Base-by-base conservation (phyloP, 2,329 filamentous ascomycete species). In the Fusarium mexicanum region DNA sequence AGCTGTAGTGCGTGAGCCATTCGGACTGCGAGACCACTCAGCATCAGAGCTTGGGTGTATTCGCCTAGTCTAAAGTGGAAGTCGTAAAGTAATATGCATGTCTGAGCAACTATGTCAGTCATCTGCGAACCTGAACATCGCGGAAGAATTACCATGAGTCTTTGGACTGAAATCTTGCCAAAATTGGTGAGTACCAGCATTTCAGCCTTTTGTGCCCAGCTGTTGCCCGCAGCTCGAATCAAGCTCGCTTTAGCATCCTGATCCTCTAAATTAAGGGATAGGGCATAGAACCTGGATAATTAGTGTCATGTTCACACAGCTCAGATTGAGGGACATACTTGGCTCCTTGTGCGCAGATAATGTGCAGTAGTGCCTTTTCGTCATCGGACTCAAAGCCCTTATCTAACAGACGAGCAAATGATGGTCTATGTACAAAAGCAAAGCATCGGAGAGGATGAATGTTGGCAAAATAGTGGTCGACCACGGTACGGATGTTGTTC, bases 1-100 rank as follows among this genome's bases (percentile, higher is more conserved):
- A 84, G 82, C 58, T 83, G 82, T 12, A 84, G 74, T n/a, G 83
- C 82, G 51, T 84, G 83, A 6, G 83, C 83, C 82, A 84, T 84
- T 38, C 83, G 82, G 12, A 84, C 82, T 29, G 82, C 79, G 24
- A 84, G 76, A n/a, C 83, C 83, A 43, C 83, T 84, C 24, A 84
- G 71, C 82, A 84, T 84, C 41, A 84, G 78, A 24, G 83, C 83
- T 57, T 84, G 81, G 1, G 80, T 81, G 63, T 84, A 84, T 69
- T 84, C 81, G 61, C 83, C 83, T 9, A 81, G 73, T 18, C 83
- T 81, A 47, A 83, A 83, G 61, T 83, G 81, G 38, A 83, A 84
- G 71, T 84, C 83, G 60, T 84, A 82, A 38, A 84, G 78, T 13
- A 84, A 71, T 12, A 84, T 80, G 14, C 80, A 81, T 26, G 82